Evolutionary conservation across 495 filamentous ascomycete genomes (phyloP).

Genomic region (Xylaria intraflava): DNA sequence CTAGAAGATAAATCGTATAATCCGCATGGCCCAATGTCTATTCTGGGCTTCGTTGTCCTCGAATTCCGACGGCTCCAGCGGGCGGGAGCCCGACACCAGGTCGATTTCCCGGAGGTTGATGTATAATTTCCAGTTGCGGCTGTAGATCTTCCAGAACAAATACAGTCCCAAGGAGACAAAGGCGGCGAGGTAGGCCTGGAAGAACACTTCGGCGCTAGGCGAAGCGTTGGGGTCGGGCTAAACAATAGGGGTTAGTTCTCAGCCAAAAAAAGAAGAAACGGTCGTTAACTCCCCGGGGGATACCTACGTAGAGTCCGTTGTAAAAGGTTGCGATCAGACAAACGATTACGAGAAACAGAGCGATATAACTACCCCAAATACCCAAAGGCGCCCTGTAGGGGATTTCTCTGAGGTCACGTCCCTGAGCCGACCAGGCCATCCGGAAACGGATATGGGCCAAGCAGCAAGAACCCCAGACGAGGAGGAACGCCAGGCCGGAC

Average conservation of each 20-base stretch:
- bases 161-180: constrained; percentile 49
- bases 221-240: constrained; percentile 49
- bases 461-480: constrained; percentile 66
- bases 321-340: constrained; percentile 57
- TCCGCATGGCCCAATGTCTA: constrained; percentile 25
- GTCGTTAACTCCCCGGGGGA: neutral
- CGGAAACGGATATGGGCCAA: constrained; percentile 72
- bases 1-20: constrained; percentile 29
- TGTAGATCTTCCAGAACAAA: constrained; percentile 42
- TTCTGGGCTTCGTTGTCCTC: constrained; percentile 17
- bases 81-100: constrained; percentile 28
- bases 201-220: constrained; percentile 52
- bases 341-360: constrained; percentile 51
- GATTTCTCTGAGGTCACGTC: constrained; percentile 44
- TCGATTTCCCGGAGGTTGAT: constrained; percentile 39
- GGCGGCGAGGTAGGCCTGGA: constrained; percentile 55
- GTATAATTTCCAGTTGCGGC: constrained; percentile 65
- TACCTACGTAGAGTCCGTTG: constrained; percentile 39
- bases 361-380: constrained; percentile 55
- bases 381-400: constrained; percentile 50
- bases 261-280: neutral
- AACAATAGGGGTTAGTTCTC: constrained; percentile 10
- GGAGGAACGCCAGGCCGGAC: constrained; percentile 59
- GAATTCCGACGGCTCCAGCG: constrained; percentile 19
- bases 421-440: constrained; percentile 42